Base-by-base conservation (phyloP, 1,139 yeast genomes). In the Arxiozyma heterogenica region DNA sequence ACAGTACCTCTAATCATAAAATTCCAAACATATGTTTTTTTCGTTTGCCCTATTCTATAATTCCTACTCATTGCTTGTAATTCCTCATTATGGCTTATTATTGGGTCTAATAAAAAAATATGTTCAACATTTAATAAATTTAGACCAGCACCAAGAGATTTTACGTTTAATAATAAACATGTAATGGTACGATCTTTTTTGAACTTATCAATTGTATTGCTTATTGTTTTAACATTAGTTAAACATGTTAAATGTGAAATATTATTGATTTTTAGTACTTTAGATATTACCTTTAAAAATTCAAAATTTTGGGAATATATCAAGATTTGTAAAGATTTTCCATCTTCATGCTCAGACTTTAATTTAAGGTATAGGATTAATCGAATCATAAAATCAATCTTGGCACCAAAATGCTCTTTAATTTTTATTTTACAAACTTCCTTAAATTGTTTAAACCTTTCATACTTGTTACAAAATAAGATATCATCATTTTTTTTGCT, bases 81-180 rank as follows among this genome's bases (percentile, higher is more conserved):
- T 63, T 93, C 98, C 51, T 90, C 75, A 1, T 95, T 85, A 0
- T 90, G 82, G 64, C 89, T 90, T n/a, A 91, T 84, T 57, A 93
- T 75, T 0, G 98, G 98, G 67, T 93, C 98, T 68, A 96, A 84
- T 12, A 90, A 68, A 60, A 88, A 85, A 0, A 93, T 91, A 68
- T 93, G 96, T 0, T 88, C 84, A 0, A 98, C 98, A 72, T 91
- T 91, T 17, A 90, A 82, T 58, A 93, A 75, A 2, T 96, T 93
- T 60, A 93, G 74, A 0, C 98, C 98, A 38, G 96, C 82, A 11
- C 96, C 90, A 64, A 90, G 88, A 0, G 91, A 86, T 61, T 82
- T 84, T 0, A 96, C 93, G 70, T 89, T 88, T 59, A 93, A 72
- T 46, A 93, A 69, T 64, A 91, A 83, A 67, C 97, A 90, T 0